These are phyloP conservation scores for Oryza glaberrima DNA, from an alignment of 176 grass and related monocot genomes.

Conservation along the genomic window DNA sequence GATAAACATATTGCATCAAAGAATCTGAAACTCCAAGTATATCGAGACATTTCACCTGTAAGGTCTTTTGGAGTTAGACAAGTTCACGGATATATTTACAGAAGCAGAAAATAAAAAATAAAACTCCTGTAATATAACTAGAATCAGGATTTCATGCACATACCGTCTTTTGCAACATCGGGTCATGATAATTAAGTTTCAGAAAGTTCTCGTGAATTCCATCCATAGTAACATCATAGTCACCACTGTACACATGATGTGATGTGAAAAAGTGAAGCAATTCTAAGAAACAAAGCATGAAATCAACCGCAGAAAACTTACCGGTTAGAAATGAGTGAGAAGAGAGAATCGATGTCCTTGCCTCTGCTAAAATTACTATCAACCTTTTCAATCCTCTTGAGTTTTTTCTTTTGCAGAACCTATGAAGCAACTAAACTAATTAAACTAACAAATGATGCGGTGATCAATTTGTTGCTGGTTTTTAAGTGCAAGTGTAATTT, in stretches of 20 bases:
- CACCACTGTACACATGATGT: constrained; percentile 63
- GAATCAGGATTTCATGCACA: constrained; percentile 13
- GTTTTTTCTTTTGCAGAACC: constrained; percentile 86
- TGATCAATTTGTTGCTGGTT: neutral
- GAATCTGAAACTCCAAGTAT: constrained; percentile 85
- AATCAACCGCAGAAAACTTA: constrained; percentile 47
- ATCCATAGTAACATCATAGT: constrained; percentile 97
- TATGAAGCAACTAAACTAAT: constrained; percentile 41
- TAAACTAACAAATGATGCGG: neutral
- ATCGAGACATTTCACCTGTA: constrained; percentile 88
- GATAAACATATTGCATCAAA: constrained; percentile 71
- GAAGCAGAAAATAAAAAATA: constrained; percentile 9
- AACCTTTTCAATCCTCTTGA: constrained; percentile 57
- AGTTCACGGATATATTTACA: constrained; percentile 25
- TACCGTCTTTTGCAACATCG: constrained; percentile 91
- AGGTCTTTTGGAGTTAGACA: constrained; percentile 26
- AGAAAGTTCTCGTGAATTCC: constrained; percentile 96
- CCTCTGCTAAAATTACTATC: constrained; percentile 48
- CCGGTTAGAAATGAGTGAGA: constrained; percentile 88
- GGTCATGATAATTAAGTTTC: constrained; percentile 87
- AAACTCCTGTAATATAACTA: neutral
- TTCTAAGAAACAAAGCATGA: constrained; percentile 34
- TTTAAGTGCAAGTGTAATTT: constrained; percentile 15
- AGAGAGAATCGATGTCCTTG: constrained; percentile 59
- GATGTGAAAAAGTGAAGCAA: constrained; percentile 31